Evolutionary conservation across 768 basidiomycete species (phyloP).

Genomic region (Russula sp.): DNA sequence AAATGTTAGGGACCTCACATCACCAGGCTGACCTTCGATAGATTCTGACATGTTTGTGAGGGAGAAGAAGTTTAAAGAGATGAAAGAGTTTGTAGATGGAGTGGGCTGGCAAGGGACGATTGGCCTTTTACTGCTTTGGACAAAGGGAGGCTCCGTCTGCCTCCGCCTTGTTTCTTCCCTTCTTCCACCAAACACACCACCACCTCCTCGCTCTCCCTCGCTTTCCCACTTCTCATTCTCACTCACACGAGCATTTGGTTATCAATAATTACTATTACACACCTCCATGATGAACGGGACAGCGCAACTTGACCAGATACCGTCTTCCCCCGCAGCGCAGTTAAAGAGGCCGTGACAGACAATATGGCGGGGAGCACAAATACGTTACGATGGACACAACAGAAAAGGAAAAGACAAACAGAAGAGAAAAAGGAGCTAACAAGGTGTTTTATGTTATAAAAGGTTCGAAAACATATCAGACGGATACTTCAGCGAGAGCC

Average conservation of each 20-base stretch:
- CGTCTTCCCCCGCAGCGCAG: slow-evolving; percentile 24
- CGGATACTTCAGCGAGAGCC: slow-evolving; percentile 12
- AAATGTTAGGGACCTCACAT: slow-evolving; percentile 7
- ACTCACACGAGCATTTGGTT: slow-evolving; percentile 8
- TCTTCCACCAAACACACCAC: slow-evolving; percentile 6
- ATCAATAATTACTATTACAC: slow-evolving; percentile 29
- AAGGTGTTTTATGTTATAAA: slow-evolving; percentile 20
- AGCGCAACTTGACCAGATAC: slow-evolving; percentile 20
- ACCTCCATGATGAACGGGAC: slow-evolving; percentile 16
- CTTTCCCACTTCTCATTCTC: neutral
- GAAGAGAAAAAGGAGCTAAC: slow-evolving; percentile 5
- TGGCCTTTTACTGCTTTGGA: slow-evolving; percentile 9
- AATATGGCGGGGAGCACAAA: slow-evolving; percentile 20
- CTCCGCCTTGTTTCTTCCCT: slow-evolving; percentile 2
- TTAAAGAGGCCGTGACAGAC: slow-evolving; percentile 26
- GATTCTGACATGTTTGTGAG: slow-evolving; percentile 11
- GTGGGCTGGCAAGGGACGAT: neutral
- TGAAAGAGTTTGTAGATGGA: no score
- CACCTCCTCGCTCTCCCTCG: neutral
- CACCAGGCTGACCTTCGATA: slow-evolving; percentile 18
- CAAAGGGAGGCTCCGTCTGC: neutral
- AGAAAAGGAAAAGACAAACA: neutral
- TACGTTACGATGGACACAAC: slow-evolving; percentile 29
- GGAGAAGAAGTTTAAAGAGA: neutral
- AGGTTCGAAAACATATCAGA: slow-evolving; percentile 22